Percentiles rank a stretch among this genome's conserved stretches.
Conservation (phyloP, 2,329 filamentous ascomycete species). For the Macrophomina phaseolina region DNA sequence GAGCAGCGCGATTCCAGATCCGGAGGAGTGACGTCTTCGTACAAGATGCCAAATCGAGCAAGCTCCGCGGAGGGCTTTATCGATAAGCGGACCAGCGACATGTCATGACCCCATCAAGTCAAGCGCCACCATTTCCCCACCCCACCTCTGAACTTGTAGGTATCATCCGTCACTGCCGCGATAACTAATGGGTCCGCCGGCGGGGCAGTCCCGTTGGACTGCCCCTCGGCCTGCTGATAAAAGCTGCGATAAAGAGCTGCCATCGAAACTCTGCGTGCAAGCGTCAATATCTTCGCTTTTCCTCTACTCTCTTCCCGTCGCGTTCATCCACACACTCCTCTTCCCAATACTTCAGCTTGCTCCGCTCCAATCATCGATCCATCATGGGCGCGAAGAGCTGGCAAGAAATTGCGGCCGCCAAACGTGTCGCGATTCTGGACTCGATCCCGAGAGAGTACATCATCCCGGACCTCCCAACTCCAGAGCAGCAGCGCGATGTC, state of each 20-base stretch:
- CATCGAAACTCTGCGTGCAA: too few relatives aligned
- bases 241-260: too few relatives aligned
- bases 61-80: background rate
- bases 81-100: conserved; percentile 3
- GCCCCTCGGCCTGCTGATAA: too few relatives aligned
- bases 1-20: too few relatives aligned
- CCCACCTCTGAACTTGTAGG: background rate
- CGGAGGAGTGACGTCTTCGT: too few relatives aligned
- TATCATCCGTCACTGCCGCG: background rate
- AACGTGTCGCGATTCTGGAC: conserved; percentile 23
- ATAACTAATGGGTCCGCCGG: background rate
- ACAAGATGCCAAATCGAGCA: background rate
- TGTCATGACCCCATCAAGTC: background rate
- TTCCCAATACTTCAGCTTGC: background rate
- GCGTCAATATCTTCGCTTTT: background rate
- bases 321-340: background rate
- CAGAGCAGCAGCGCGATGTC: conserved; percentile 39
- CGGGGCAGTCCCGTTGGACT: background rate
- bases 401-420: conserved; percentile 21
- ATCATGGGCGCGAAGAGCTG: conserved; percentile 12
- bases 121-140: conserved; percentile 11
- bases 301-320: background rate
- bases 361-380: background rate
- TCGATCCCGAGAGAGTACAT: conserved; percentile 22
- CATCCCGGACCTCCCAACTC: conserved; percentile 14